Evolutionary conservation across 345 rosid species (phyloP), one percentile per base, ranked within the genome.

Genomic region (Garcia nutans): DNA sequence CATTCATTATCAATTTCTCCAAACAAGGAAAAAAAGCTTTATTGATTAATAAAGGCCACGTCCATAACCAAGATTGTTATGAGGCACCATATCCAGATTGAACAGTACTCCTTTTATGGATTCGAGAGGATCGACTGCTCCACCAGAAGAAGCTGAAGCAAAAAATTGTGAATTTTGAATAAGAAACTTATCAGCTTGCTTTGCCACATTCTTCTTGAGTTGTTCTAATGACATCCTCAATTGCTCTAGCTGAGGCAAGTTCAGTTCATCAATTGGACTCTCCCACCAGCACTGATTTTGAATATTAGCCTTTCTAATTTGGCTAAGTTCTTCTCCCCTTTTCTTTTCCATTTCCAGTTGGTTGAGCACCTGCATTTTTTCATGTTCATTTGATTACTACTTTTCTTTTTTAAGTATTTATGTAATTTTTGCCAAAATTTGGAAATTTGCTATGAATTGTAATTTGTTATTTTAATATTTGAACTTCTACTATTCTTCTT

Each of bases 331-430:
- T 49, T 69, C 62, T 16, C 68, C 76, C 19, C 64, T 37, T 50
- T 70, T 74, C 63, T 47, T 75, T 28, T 70, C 82, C 5, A 64
- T 56, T 41, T 79, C 82, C 66, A 70, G 2, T 58, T 75, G 75
- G 22, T 31, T 19, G 8, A 33, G 28, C 26, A 79, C 60, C 82
- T 74, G 24, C 17, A 37, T 37, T 37, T 37, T 37, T 33, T 7
- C 54, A 26, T 37, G 41, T 37, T 37, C 13, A 3, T 52, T 47
- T 50, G 3, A 58, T 41, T 33, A 70, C 7, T 58, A 28, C 8
- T 49, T 8, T 26, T 62, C 4, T 9, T 9, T 1, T 10, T 12
- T 47, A 47, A 47, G 3, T 37, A 37, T 5, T 3, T 5, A 37
- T 3, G 6, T 37, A 37, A 0, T 2, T 37, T 2, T 37, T 3